Evolutionary conservation across 1,284 basidiomycete genomes (phyloP), one percentile per base, ranked within the genome.

Genomic region (Trichosporon sp.): DNA sequence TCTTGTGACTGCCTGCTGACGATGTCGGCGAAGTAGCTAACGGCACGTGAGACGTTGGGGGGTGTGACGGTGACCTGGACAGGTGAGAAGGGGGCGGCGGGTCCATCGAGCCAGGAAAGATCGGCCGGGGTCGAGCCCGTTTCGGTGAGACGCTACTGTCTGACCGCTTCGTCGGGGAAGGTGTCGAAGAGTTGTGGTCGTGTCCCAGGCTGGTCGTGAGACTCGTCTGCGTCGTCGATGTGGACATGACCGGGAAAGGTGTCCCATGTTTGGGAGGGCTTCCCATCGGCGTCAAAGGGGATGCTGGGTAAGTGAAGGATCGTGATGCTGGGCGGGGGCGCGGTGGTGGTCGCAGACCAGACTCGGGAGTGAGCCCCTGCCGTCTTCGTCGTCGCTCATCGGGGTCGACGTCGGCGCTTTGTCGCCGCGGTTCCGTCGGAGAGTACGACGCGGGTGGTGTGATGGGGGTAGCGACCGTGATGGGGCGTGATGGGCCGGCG

Each of bases 271-370:
- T 63, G 1, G 59, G 31, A 2, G 59, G 59, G 31, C 59, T 63
- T 8, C 59, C 59, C 31, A 35, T 63, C 14, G 64, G 64, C 21
- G 38, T 65, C 38, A 65, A 21, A 5, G 38, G 43, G 7, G 65
- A 51, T 35, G 43, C 12, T n/a, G 59, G 59, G 35, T 63, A 63
- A 12, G 48, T 65, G 16, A 63, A 70, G 48, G 66, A 67, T 38
- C 70, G 70, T 10, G 70, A 68, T 8, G 48, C 19, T 1, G 67
- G 67, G 1, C 67, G 66, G 4, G 63, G 70, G 3, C 70, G 67
- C 16, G 73, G 73, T 19, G 73, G 71, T 11, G 73, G 73, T 38
- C 73, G 65, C 56, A 74, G 64, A 2, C 71, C 69, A 2, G 68
- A 68, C 37, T 72, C 71, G 43, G 73, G 73, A 2, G 70, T 68